Evolutionary conservation across 164 flowering plant species (phyloP).

Genomic region (Magnolia changhungtana): DNA sequence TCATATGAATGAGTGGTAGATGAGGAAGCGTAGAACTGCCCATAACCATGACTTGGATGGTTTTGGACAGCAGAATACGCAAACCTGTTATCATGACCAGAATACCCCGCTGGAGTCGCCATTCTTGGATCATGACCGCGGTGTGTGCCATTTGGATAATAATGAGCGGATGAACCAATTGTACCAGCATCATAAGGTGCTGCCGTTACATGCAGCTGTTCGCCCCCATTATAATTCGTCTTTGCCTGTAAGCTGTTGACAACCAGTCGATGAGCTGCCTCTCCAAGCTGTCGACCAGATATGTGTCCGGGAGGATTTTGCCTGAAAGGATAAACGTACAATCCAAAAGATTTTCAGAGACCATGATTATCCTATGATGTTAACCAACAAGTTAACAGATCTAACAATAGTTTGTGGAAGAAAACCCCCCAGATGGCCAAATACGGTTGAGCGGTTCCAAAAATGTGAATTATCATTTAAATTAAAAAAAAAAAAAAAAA

Average conservation of each 20-base stretch:
- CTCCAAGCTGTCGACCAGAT: slow-evolving; percentile 79
- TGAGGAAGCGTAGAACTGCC: slow-evolving; percentile 19
- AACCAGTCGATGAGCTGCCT: slow-evolving; percentile 84
- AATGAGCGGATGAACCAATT: slow-evolving; percentile 16
- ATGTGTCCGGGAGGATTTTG: slow-evolving; percentile 48
- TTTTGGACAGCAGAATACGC: slow-evolving; percentile 6
- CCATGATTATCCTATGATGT: too few relatives aligned
- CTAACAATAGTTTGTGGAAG: background rate
- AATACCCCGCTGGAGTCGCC: slow-evolving; percentile 16
- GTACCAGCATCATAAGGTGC: slow-evolving; percentile 24
- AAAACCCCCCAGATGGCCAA: background rate
- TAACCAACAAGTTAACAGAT: background rate
- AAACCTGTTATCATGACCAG: slow-evolving; percentile 14
- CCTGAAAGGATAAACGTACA: slow-evolving; percentile 24
- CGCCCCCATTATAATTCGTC: slow-evolving; percentile 26
- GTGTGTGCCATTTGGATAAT: slow-evolving; percentile 24
- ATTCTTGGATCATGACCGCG: slow-evolving; percentile 21
- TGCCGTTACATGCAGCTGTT: slow-evolving; percentile 20
- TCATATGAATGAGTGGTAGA: slow-evolving; percentile 2
- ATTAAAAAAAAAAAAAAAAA: too few relatives aligned
- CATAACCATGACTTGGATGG: slow-evolving; percentile 20
- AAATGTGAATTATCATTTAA: background rate
- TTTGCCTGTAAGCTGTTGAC: slow-evolving; percentile 64
- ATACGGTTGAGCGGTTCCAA: background rate
- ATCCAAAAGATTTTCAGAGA: background rate